phyloP scores from a whole-genome alignment of 202 grass and related monocot genomes.

The Zizania palustris region DNA sequence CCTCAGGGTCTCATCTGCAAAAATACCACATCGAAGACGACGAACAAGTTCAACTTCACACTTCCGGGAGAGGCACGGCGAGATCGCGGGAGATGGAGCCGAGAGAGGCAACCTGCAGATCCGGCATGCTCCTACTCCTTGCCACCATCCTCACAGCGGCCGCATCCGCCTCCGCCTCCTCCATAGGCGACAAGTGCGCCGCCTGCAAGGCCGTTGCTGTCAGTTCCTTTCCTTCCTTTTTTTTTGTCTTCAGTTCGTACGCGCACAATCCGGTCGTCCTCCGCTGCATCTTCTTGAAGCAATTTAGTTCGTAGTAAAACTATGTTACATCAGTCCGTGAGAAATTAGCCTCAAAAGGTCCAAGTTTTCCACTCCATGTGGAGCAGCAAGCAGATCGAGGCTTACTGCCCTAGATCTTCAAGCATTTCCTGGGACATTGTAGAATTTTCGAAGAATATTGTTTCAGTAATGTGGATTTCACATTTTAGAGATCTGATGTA shows the following conservation, averaged over 20 bases:
- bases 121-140: constrained; percentile 35
- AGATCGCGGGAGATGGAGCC: constrained; percentile 49
- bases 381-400: background rate
- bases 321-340: background rate
- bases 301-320: background rate
- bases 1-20: constrained; percentile 31
- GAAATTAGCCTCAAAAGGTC: background rate
- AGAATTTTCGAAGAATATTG: background rate
- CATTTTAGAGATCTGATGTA: constrained; percentile 30
- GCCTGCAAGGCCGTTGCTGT: constrained; percentile 94
- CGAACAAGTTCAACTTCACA: constrained; percentile 11
- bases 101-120: constrained; percentile 48
- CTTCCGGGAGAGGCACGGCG: constrained; percentile 16
- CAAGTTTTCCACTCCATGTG: background rate
- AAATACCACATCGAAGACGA: constrained; percentile 28
- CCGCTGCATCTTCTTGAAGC: background rate
- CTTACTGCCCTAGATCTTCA: constrained; percentile 11
- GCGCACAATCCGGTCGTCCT: constrained; percentile 2
- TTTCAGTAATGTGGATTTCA: background rate
- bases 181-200: constrained; percentile 81
- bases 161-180: constrained; percentile 31
- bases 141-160: constrained; percentile 22
- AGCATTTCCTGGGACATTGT: background rate
- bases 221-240: background rate
- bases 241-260: background rate